Evolutionary conservation across 129 eudicot genomes (phyloP).

Genomic region (Centaurea solstitialis): DNA sequence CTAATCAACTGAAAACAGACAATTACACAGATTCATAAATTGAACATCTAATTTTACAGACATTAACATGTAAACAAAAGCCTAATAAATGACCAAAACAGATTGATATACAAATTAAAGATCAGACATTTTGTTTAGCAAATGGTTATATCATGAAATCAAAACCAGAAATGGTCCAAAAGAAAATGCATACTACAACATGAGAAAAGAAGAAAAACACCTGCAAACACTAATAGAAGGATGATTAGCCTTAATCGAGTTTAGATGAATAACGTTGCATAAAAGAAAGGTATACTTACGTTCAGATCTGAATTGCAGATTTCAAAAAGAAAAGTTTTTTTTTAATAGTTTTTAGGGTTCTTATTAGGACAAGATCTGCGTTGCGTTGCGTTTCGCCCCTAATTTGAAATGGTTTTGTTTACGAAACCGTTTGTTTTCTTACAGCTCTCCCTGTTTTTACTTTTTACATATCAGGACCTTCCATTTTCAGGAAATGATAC

Average conservation of each 20-base stretch:
- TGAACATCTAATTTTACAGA: slow-evolving; percentile 9
- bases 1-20: not conserved
- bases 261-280: slow-evolving; percentile 20
- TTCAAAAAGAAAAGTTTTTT: slow-evolving; percentile 2
- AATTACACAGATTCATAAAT: slow-evolving; percentile 8
- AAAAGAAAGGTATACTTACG: slow-evolving; percentile 20
- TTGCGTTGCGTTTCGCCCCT: slow-evolving; percentile 10
- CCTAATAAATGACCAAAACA: not conserved
- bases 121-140: slow-evolving; percentile 18
- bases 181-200: not conserved
- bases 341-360: slow-evolving; percentile 34
- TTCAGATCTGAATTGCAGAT: slow-evolving; percentile 22
- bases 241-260: slow-evolving; percentile 24
- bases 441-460: too few species aligned
- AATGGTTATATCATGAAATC: not conserved
- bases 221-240: slow-evolving; percentile 1
- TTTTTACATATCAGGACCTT: too few species aligned
- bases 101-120: not conserved
- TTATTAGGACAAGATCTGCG: slow-evolving; percentile 2
- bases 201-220: not conserved
- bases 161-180: not conserved
- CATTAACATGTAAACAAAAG: not conserved
- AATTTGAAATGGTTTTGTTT: not conserved
- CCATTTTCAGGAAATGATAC: not conserved
- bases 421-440: not conserved